Evolutionary conservation across 2,329 filamentous ascomycete genomes (phyloP).

Genomic region (Microdochium trichocladiopsis): DNA sequence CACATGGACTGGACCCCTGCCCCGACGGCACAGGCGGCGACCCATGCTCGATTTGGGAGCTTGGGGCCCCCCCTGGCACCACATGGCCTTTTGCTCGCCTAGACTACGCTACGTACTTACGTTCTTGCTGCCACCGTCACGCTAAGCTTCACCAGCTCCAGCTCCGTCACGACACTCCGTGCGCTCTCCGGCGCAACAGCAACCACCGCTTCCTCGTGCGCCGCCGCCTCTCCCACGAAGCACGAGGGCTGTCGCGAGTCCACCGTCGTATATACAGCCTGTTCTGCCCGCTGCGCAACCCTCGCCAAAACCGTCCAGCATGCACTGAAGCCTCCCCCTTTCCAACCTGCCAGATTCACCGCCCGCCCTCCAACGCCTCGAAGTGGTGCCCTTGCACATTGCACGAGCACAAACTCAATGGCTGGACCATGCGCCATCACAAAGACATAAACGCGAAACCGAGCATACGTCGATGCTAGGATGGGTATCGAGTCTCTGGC

Average conservation of each 20-base stretch:
- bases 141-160: not conserved
- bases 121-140: not conserved
- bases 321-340: not conserved
- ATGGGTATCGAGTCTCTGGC: conserved; percentile 88
- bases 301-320: not conserved
- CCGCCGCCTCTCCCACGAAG: not conserved
- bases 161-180: not conserved
- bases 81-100: too few species aligned
- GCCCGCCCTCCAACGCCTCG: not conserved
- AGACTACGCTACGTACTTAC: too few species aligned
- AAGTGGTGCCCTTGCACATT: not conserved
- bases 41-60: too few species aligned
- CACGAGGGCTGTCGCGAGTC: not conserved
- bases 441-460: not conserved
- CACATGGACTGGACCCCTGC: too few species aligned
- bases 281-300: not conserved
- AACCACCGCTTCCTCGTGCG: not conserved
- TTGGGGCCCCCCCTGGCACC: too few species aligned
- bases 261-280: not conserved
- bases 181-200: not conserved
- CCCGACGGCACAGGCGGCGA: too few species aligned
- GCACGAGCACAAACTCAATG: not conserved
- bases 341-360: not conserved
- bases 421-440: not conserved
- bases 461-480: conserved; percentile 37